Evolutionary conservation across 192 early-diverging fungal species (phyloP), one percentile per base, ranked within the genome.

Genomic region (Neocallimastix lanati): DNA sequence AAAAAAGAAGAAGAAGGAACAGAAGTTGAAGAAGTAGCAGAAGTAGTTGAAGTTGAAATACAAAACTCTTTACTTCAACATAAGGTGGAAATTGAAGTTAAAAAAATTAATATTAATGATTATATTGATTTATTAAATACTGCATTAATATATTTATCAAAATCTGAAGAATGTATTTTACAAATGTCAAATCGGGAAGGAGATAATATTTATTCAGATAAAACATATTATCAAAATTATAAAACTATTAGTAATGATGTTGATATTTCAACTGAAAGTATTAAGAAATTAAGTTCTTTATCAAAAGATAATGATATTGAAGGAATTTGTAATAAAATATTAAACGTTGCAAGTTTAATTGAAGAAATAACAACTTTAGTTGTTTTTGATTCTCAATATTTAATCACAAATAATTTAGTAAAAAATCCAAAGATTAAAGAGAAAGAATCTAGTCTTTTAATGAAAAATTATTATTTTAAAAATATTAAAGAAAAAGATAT

Each of bases 1-100:
- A 86, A 86, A 67, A 83, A 87, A 4, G 86, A 86, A 37, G 82
- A 82, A 29, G 81, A 82, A 37, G 80, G 14, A 21, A 79, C 82
- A 76, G 89, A 90, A 80, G 84, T 85, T 77, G 84, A 86, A 30
- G 86, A 85, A 21, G 82, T 83, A 1, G 79, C 85, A 29, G 87
- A 90, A 78, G 89, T 67, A n/a, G 16, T 4, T n/a, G 50, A 67
- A 37, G 1, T 13, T 7, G 50, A 67, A n/a, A 11, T n/a, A 21
- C 50, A 21, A 25, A 11, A 9, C 1, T 0, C 7, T n/a, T 0
- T 9, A 67, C 1, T n/a, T 25, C 21, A 67, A 67, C 16, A 67
- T 25, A 67, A 27, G 9, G 25, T 67, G 25, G 50, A 67, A 67
- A 16, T 67, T n/a, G 50, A 67, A 67, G 50, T 67, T 67, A 67